Base-by-base conservation (phyloP, 2,329 filamentous ascomycete species). In the Pseudogymnoascus sp. region DNA sequence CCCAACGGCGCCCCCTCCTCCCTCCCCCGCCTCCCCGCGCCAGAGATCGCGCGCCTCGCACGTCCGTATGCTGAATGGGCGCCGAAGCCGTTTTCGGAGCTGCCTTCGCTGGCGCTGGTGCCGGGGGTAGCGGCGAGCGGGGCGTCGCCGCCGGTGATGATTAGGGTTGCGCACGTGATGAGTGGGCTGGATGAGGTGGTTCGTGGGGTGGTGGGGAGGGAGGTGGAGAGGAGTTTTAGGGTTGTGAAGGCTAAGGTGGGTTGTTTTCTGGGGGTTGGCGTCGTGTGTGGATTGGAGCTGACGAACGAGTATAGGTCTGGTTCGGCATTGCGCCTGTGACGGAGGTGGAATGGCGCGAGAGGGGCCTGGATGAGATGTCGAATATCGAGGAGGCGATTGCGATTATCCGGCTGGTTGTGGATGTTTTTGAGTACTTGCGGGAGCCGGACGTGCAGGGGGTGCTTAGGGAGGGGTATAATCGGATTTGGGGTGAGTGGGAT, bases 351-450 rank as follows among this genome's bases (percentile, higher is more conserved):
- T 69, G 69, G 68, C 62, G 50, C 14, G 61, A 65, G 13, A 68
- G 68, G 53, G 62, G 59, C n/a, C 65, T 70, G 1, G 66, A 70
- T 44, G 63, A 64, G 11, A 38, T 62, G 56, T 59, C 59, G 1
- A 68, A 70, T 16, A 69, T 69, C 21, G 69, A 69, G 63, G 69
- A 70, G 66, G 68, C 68, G 4, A 56, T 70, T 6, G 64, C 67
- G 1, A 61, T 67, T 35, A 66, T 70, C 24, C 60, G 65, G 31
- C 65, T 65, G 50, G 64, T 68, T 3, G 26, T 69, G 29, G 65
- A 68, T 62, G 64, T 69, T 7, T 70, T 66, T 47, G 64, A 69
- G 26, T 64, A 68, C 56, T 59, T 65, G 1, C 62, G 60, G 10
- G 62, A 62, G 31, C 67, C 69, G 0, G 60, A 65, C 31, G 61